Percentiles rank a stretch among this genome's conserved stretches.
Evolutionary conservation across 1,284 basidiomycete species (phyloP).

Genomic region (Earliella scabrosa): DNA sequence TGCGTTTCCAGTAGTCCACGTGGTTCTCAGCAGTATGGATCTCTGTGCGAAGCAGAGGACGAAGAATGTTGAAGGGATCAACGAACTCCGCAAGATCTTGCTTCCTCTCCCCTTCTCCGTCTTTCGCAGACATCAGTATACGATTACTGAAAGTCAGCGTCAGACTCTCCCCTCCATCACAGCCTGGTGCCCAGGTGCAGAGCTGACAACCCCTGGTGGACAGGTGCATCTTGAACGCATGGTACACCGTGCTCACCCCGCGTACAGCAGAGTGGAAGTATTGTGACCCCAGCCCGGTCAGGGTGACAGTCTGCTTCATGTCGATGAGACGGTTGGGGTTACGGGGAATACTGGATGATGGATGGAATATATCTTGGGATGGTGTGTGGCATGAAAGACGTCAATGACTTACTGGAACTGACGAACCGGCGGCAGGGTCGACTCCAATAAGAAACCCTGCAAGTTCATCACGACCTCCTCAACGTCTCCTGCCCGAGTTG

Average conservation of each 20-base stretch:
- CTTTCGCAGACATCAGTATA: not conserved
- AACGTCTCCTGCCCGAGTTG: not conserved
- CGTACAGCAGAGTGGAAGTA: not conserved
- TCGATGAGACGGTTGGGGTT: not conserved
- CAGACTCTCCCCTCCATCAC: not conserved
- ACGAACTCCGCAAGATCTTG: not conserved
- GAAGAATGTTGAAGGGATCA: not conserved
- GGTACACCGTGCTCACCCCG: no score
- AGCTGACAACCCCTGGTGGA: no score
- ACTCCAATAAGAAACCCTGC: not conserved
- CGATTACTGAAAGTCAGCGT: not conserved
- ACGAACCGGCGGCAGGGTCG: not conserved
- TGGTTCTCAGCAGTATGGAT: not conserved
- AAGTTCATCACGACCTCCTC: not conserved
- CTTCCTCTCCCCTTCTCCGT: not conserved
- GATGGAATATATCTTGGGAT: no score
- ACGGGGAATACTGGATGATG: not conserved
- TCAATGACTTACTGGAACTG: not conserved
- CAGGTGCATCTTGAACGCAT: no score
- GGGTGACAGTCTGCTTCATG: not conserved
- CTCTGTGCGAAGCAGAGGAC: no score
- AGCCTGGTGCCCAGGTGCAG: no score
- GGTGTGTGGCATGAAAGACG: no score
- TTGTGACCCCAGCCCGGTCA: not conserved
- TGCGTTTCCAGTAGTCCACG: not conserved